Base-by-base conservation (phyloP, 1,139 yeast genomes). In the Pneumocystis murina region DNA sequence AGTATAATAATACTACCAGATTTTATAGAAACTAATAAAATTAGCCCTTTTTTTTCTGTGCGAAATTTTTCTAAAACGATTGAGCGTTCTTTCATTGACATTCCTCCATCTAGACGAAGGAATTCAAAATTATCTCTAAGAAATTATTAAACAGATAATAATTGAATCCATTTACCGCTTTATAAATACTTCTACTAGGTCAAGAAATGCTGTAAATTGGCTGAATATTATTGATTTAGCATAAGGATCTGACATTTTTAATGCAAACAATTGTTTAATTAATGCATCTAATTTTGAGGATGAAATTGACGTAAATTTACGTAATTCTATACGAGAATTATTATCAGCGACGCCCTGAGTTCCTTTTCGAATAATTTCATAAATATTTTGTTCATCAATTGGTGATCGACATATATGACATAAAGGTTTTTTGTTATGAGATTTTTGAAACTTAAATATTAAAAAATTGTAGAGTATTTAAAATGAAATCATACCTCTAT, bases 221-320 rank as follows among this genome's bases (percentile, higher is more conserved):
- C 97, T 89, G 72, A 92, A 91, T 0, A 92, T 92, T 62, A 92
- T 90, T 3, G 87, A 83, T 70, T 86, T 91, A 66, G 85, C 88
- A 35, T 82, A 82, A 3, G 87, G 82, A 41, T 79, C 77, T 62
- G 82, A 81, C 36, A 78, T 80, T 67, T 79, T 78, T 24, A 86
- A 75, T 58, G 73, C 77, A 64, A 79, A 77, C 54, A 88, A 74
- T 70, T 86, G 90, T 12, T 77, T 74, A 3, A 87, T 68, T 43
- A 92, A 77, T 0, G 95, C 90, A 66, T 82, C 82, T 14, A 90
- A 77, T 72, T 92, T 92, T 0, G 96, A 82, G 0, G 96, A 86
- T 59, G 68, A 65, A 16, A 64, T 65, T 2, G 69, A 63, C 43
- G 66, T 66, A 20, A 63, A 59, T 3, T 69, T 67, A 48, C 69